Base-by-base conservation (phyloP, 768 basidiomycete species). In the Podaxis pistillaris region DNA sequence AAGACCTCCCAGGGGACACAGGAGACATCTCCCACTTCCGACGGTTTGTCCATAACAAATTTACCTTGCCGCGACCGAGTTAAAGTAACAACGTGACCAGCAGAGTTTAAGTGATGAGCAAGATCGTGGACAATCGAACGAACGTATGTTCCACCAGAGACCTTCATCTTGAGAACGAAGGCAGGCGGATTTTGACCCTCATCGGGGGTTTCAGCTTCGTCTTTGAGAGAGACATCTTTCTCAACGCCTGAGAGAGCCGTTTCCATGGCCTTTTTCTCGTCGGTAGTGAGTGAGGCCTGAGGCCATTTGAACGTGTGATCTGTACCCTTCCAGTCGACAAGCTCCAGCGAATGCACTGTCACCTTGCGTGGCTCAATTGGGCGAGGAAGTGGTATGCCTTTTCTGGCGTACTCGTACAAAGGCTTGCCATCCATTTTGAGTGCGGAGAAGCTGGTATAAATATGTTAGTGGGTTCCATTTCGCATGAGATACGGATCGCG, bases 361-460 rank as follows among this genome's bases (percentile, higher is more conserved):
- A 91, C 90, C 65, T 85, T 82, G 11, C 97, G 89, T 54, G 89
- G 74, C 68, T 95, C 93, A 64, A 99, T 96, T n/a, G 96, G 91
- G 8, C 95, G 87, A 36, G 97, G 97, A 15, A 99, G 83, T 0
- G 96, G 93, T 47, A 89, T 91, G 7, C 91, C 91, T 70, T 89
- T 82, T 2, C 97, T 87, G 19, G 97, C 97, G 71, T 98, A 99
- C 68, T 98, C 96, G 72, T 98, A 94, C 38, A 98, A 74, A 0
- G 94, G 94, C 73, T 85, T 93, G 0, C 97, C 97, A 67, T 98
- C 95, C 96, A 98, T 98, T 75, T 98, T 98, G 38, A 98, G 81
- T 1, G 97, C 97, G 9, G 97, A 98, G 76, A 96, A 99, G 71
- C 96, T 98, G 71, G 15, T 28, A 15, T 49, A 37, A 51, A 30